Conservation (phyloP, 305 asterid species). For the Fraxinus floribunda region DNA sequence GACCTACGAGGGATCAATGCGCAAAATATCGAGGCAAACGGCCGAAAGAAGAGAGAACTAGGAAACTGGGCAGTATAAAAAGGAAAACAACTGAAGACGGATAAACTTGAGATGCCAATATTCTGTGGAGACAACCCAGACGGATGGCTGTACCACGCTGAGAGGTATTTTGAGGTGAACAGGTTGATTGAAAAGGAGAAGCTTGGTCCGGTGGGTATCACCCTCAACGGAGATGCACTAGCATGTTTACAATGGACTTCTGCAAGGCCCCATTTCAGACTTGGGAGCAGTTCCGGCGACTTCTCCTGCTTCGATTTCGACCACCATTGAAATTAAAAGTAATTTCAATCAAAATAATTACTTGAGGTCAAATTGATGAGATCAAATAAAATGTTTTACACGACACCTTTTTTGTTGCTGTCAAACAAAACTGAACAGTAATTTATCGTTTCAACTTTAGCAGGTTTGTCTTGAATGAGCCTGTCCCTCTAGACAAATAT, state of each 20-base stretch:
- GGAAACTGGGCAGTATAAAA: not conserved
- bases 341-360: not conserved
- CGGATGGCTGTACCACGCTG: too few species aligned
- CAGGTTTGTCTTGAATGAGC: not conserved
- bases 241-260: too few species aligned
- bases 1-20: not conserved
- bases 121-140: too few species aligned
- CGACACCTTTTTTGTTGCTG: not conserved
- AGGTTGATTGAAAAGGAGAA: too few species aligned
- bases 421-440: not conserved
- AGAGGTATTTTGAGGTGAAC: too few species aligned
- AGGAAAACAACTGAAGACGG: not conserved
- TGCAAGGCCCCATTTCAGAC: too few species aligned
- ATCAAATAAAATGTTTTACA: not conserved
- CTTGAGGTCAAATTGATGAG: not conserved
- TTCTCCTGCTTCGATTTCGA: too few species aligned
- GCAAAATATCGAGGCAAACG: not conserved
- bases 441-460: not conserved
- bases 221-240: too few species aligned
- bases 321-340: not conserved
- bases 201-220: too few species aligned
- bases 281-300: too few species aligned
- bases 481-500: not conserved
- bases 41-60: not conserved
- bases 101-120: too few species aligned